phyloP scores from a whole-genome alignment of 2,329 filamentous ascomycete species.

The Didymella pinodella region DNA sequence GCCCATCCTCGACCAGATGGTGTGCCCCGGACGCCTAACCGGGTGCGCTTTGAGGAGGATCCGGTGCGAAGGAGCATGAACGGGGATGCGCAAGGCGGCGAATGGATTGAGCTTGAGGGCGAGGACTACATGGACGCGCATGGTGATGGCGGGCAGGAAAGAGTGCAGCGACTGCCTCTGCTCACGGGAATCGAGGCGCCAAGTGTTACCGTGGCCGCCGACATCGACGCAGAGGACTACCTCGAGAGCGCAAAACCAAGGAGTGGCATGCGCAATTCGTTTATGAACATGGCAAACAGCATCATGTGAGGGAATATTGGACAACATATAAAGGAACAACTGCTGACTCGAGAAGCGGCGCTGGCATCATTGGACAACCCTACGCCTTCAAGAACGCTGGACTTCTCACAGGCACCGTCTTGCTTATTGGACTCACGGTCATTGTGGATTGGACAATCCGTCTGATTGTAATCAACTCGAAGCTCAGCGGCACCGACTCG shows the following conservation, averaged over 20 bases:
- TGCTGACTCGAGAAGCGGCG: constrained; percentile 56
- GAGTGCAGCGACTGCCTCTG: constrained; percentile 64
- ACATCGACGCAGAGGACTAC: constrained; percentile 66
- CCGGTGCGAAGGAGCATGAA: constrained; percentile 46
- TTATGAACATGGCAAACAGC: constrained; percentile 99
- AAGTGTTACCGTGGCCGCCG: constrained; percentile 72
- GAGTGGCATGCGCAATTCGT: constrained; percentile 84
- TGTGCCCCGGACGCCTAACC: constrained; percentile 71
- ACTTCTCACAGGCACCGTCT: constrained; percentile 77
- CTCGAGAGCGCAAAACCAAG: constrained; percentile 75
- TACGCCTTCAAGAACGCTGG: constrained; percentile 97
- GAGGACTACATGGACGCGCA: constrained; percentile 66
- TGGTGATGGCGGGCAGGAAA: constrained; percentile 46
- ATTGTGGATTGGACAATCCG: constrained; percentile 97
- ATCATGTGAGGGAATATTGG: constrained; percentile 69
- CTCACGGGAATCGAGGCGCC: constrained; percentile 78
- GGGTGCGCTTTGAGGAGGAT: constrained; percentile 73
- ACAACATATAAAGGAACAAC: neutral
- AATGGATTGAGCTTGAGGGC: constrained; percentile 63
- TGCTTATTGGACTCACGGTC: constrained; percentile 81
- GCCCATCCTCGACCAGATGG: constrained; percentile 57
- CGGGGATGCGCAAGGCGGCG: constrained; percentile 39
- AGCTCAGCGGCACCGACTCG: constrained; percentile 89
- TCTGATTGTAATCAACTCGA: constrained; percentile 96
- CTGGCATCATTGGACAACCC: constrained; percentile 79